phyloP scores from a whole-genome alignment of 2,329 filamentous ascomycete species.

The Calcarisporium arbuscula region DNA sequence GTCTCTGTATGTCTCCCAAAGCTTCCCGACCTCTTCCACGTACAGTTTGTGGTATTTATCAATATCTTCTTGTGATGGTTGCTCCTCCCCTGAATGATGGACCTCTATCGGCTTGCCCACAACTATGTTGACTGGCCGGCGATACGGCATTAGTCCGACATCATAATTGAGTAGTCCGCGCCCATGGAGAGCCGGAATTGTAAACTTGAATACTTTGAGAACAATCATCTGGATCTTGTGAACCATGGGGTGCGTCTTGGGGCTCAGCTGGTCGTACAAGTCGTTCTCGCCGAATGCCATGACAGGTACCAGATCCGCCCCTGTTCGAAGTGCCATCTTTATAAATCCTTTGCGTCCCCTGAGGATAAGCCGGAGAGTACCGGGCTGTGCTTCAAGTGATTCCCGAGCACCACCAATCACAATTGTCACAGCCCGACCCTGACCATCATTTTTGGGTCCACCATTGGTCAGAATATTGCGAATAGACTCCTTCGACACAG shows the following conservation, averaged over 20 bases:
- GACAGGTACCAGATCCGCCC: slow-evolving; percentile 91
- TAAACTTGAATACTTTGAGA: slow-evolving; percentile 86
- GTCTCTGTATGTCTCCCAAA: slow-evolving; percentile 77
- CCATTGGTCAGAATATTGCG: slow-evolving; percentile 80
- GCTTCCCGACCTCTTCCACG: slow-evolving; percentile 62
- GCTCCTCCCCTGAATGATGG: slow-evolving; percentile 43
- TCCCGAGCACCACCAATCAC: slow-evolving; percentile 90
- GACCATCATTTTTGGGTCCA: slow-evolving; percentile 70
- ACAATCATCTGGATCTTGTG: slow-evolving; percentile 77
- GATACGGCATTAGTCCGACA: slow-evolving; percentile 91
- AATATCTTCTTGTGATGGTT: slow-evolving; percentile 68
- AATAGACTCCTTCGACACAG: slow-evolving; percentile 87
- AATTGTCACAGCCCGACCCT: slow-evolving; percentile 94
- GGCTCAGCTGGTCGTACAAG: slow-evolving; percentile 83
- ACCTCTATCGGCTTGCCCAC: slow-evolving; percentile 78
- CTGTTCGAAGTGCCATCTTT: slow-evolving; percentile 84
- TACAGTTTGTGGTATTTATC: slow-evolving; percentile 76
- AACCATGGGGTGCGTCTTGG: slow-evolving; percentile 69
- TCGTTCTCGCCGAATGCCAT: slow-evolving; percentile 94
- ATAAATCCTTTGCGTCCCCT: slow-evolving; percentile 85
- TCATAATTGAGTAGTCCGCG: slow-evolving; percentile 96
- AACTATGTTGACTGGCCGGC: slow-evolving; percentile 80
- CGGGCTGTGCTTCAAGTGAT: slow-evolving; percentile 80
- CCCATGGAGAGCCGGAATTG: slow-evolving; percentile 83
- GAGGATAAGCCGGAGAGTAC: slow-evolving; percentile 70